Evolutionary conservation across 2,329 filamentous ascomycete genomes (phyloP), one percentile per base, ranked within the genome.

Genomic region (Pseudocercospora eumusae): DNA sequence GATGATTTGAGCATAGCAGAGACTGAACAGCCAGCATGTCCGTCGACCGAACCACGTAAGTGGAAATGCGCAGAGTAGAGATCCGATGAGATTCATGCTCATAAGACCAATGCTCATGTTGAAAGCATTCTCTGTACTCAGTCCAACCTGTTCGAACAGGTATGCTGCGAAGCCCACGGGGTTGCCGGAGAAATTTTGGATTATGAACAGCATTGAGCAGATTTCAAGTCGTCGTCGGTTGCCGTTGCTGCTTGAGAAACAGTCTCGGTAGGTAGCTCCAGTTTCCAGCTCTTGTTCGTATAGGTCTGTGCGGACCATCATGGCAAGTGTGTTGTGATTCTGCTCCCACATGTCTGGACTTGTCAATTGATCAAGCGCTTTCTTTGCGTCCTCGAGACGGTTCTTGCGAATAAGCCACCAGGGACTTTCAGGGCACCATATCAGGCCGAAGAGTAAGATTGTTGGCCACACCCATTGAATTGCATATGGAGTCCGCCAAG

Each of bases 231-330:
- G 53, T 21, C 53, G n/a, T 36, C 53, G 20, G 13, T 56, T 56
- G 4, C 53, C 53, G 10, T 56, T 56, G 4, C 5, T 18, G 11
- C 13, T 23, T 18, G 53, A 56, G 75, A 86, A 86, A 68, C 81
- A 82, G 68, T 85, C 81, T 9, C 65, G 64, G 68, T 84, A 85
- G 0, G 69, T 75, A 0, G 78, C 76, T 2, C 80, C 80, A 1
- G 78, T 74, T 59, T 82, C 78, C 63, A 78, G 71, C 56, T 83
- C 79, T 60, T 81, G 76, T 71, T 87, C 85, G 1, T 85, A 73
- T 57, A 80, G 76, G 61, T 86, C 76, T 4, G 77, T 79, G 33
- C 76, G 53, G 20, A 36, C 53, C 53, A 56, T 56, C 28, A 56
- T 56, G 15, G 53, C 53, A 13, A 56, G 31, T 6, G 53, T 56